A percentile compares a stretch with the other conserved stretches of the same genome.
Evolutionary conservation across 345 rosid species (phyloP).

Genomic region (Cardiospermum halicacabum): DNA sequence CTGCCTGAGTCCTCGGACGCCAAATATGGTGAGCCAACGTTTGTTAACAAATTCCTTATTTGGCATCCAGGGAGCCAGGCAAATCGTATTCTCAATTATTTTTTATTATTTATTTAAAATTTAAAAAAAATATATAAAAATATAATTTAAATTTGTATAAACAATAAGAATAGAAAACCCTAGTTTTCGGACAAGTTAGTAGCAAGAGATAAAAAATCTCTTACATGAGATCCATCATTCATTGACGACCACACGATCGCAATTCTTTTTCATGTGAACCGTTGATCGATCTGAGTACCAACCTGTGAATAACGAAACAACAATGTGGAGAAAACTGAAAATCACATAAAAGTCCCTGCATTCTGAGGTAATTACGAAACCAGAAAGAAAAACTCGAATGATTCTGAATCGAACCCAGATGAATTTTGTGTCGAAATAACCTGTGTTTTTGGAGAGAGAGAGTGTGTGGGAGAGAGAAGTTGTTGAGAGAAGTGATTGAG

Average conservation of each 20-base stretch:
- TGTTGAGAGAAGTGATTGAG: neutral
- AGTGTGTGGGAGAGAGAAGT: neutral
- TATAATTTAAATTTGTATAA: no score
- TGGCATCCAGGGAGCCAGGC: constrained; percentile 40
- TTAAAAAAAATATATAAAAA: no score
- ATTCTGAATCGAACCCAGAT: no score
- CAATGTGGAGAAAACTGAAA: neutral
- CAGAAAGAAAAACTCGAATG: no score
- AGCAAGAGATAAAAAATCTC: no score
- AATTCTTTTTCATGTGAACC: neutral
- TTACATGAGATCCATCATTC: no score
- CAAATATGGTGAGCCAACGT: constrained; percentile 18
- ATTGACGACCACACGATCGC: neutral
- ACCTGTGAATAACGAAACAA: neutral
- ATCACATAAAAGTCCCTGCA: neutral
- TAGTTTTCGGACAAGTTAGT: no score
- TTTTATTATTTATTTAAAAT: no score
- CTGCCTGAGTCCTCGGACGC: constrained; percentile 27
- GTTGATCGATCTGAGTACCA: neutral
- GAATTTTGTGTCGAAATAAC: no score
- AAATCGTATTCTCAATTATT: constrained; percentile 5
- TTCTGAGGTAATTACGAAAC: no score
- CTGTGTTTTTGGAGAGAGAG: no score
- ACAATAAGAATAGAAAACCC: no score
- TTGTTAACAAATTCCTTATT: constrained; percentile 16